Evolutionary conservation across 257 asterid species (phyloP).

Genomic region (Solanum arcanum): DNA sequence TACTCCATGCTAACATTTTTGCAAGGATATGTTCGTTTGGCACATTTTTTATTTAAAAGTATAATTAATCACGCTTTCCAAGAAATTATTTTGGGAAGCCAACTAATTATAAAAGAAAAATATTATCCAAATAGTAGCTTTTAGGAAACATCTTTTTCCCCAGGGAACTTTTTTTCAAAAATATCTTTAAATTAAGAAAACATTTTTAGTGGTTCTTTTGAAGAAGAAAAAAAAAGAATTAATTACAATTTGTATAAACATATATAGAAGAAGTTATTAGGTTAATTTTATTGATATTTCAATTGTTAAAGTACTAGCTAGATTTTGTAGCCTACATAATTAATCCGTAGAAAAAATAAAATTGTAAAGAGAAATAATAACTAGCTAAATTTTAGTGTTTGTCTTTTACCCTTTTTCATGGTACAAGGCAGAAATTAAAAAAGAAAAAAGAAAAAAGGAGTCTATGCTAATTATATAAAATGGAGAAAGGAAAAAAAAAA

Average conservation of each 20-base stretch:
- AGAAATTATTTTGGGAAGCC: background rate
- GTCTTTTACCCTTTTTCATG: background rate
- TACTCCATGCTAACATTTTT: background rate
- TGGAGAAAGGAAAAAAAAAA: constrained; percentile 13
- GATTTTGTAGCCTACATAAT: background rate
- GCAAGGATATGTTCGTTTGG: background rate
- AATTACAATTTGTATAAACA: background rate
- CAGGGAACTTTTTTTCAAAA: background rate
- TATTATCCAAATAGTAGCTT: background rate
- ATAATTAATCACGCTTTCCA: background rate
- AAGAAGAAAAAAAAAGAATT: background rate
- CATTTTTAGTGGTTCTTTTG: background rate
- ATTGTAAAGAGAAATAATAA: background rate
- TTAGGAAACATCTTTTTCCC: background rate
- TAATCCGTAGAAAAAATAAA: background rate
- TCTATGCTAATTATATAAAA: constrained; percentile 5
- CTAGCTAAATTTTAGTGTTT: background rate
- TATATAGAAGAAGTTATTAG: no score
- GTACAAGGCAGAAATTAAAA: background rate
- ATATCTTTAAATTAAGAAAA: background rate
- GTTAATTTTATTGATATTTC: background rate
- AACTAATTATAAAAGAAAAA: background rate
- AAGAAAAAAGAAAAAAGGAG: background rate
- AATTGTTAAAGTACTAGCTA: background rate
- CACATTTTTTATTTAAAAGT: background rate